These are phyloP conservation scores for Ophiostoma sp. DNA, from an alignment of 2,329 filamentous ascomycete species.

Conservation along the genomic window DNA sequence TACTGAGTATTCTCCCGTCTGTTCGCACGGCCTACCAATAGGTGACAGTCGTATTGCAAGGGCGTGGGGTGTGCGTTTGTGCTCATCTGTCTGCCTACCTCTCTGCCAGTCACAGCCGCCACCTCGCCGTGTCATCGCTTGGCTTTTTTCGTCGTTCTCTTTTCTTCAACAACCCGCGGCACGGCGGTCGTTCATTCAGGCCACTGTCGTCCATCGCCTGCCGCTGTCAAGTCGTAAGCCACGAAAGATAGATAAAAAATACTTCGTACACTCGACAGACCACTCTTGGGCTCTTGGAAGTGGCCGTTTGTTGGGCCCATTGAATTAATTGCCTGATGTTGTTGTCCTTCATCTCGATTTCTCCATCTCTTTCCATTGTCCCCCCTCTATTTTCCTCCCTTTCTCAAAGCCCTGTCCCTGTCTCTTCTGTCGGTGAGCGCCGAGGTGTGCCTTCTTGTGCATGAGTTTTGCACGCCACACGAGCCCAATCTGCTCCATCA, in stretches of 20 bases:
- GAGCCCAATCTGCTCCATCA: neutral
- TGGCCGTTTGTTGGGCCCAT: neutral
- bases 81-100: neutral
- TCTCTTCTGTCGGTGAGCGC: slow-evolving; percentile 2
- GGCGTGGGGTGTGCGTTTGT: neutral
- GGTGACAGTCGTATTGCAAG: neutral
- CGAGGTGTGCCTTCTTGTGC: neutral
- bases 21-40: neutral
- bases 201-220: neutral
- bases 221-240: neutral
- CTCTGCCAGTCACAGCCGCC: neutral
- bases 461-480: neutral
- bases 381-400: neutral
- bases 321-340: neutral
- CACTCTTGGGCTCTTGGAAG: neutral
- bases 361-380: too few relatives aligned
- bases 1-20: neutral
- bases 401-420: neutral
- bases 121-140: neutral
- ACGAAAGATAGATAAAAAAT: neutral
- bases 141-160: neutral
- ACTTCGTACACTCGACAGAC: neutral
- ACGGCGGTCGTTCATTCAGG: neutral
- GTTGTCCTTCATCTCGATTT: neutral
- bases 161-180: neutral